phyloP scores from a whole-genome alignment of 2,329 filamentous ascomycete species.

The Hymenoscyphus linearis region DNA sequence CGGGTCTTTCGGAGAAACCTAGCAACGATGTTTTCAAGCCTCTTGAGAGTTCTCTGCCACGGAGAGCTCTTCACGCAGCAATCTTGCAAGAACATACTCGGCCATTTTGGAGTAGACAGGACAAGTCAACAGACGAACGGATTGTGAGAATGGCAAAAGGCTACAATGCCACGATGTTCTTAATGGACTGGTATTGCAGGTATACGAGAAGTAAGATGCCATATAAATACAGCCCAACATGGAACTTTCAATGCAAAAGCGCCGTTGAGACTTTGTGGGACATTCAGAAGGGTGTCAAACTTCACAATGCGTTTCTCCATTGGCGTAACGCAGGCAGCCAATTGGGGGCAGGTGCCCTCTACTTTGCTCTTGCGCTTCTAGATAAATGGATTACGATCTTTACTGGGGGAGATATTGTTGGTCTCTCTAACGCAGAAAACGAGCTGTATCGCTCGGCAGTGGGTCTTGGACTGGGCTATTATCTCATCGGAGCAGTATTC shows the following conservation, averaged over 20 bases:
- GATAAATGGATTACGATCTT: constrained; percentile 49
- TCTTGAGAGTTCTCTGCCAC: constrained; percentile 28
- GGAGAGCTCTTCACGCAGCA: constrained; percentile 28
- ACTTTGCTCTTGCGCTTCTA: constrained; percentile 49
- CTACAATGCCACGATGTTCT: constrained; percentile 35
- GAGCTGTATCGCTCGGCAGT: constrained; percentile 31
- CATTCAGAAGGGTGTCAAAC: constrained; percentile 47
- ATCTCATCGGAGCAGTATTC: constrained; percentile 50
- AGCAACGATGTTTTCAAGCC: constrained; percentile 1
- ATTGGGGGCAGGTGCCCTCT: constrained; percentile 38
- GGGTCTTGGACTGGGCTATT: constrained; percentile 52
- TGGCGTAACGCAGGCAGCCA: constrained; percentile 52
- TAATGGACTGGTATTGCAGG: constrained; percentile 31
- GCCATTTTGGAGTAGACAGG: constrained; percentile 36
- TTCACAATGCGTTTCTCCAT: constrained; percentile 52
- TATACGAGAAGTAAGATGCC: constrained; percentile 38
- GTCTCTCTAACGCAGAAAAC: constrained; percentile 28
- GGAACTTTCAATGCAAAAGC: constrained; percentile 51
- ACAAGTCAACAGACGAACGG: constrained; percentile 39
- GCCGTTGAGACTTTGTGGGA: constrained; percentile 47
- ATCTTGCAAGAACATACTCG: constrained; percentile 31
- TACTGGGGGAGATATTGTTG: constrained; percentile 38
- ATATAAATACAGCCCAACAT: constrained; percentile 40
- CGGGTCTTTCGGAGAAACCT: constrained; percentile 29
- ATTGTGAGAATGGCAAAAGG: constrained; percentile 46